Evolutionary conservation across 768 basidiomycete species (phyloP).

Genomic region (Dentipellis fragilis): DNA sequence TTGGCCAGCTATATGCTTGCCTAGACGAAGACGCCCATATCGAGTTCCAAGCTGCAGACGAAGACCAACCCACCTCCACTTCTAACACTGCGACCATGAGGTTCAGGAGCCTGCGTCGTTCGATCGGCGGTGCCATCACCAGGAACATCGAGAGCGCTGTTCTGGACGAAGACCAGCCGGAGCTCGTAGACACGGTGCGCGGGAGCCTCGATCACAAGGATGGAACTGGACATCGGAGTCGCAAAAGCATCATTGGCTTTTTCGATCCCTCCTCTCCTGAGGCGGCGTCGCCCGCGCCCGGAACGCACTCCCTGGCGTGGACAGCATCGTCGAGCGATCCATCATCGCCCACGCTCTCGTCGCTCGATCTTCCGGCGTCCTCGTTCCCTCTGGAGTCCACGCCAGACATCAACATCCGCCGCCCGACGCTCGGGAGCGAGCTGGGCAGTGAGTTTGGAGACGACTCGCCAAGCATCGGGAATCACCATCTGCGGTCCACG

Average conservation of each 20-base stretch:
- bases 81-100: constrained; percentile 27
- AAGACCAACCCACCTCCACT: constrained; percentile 20
- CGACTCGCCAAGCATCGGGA: constrained; percentile 29
- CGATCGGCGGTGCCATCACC: constrained; percentile 22
- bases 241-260: constrained; percentile 53
- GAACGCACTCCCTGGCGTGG: not conserved
- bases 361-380: constrained; percentile 6
- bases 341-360: constrained; percentile 8
- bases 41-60: constrained; percentile 35
- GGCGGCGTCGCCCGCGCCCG: too few relatives aligned
- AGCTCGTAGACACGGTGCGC: constrained; percentile 18
- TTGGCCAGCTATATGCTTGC: constrained; percentile 60
- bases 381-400: constrained; percentile 1
- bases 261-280: constrained; percentile 31
- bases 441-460: constrained; percentile 44
- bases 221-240: constrained; percentile 17
- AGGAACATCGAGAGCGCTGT: constrained; percentile 19
- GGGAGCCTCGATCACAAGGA: constrained; percentile 5
- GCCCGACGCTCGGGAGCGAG: constrained; percentile 43
- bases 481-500: constrained; percentile 38
- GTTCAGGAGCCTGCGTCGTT: constrained; percentile 36
- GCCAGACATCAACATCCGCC: constrained; percentile 6
- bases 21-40: constrained; percentile 44
- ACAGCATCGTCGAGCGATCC: not conserved
- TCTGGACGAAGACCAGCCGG: constrained; percentile 9